Base-by-base conservation (phyloP, 495 filamentous ascomycete genomes). In the Aspergillus nidulans region DNA sequence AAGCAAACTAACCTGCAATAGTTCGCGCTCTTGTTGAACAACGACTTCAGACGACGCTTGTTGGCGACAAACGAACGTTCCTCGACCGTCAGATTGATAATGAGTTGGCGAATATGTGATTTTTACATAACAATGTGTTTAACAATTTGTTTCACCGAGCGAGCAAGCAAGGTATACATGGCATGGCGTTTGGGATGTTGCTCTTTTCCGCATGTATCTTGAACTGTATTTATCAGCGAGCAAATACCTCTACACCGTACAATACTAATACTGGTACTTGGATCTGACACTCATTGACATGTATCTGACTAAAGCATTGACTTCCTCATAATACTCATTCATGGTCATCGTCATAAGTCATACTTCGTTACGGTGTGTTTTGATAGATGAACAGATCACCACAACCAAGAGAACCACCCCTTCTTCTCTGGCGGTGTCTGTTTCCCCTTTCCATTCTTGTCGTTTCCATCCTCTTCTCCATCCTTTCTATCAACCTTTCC, bases 91-190 rank as follows among this genome's bases (percentile, higher is more conserved):
- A 89, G 74, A 97, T 98, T 72, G 94, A 98, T 71, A 81, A 82
- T 49, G 92, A 97, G 73, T 76, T 98, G 60, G 91, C 92, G 47
- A 95, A 89, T 71, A 96, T 97, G 92, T 95, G 55, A 52, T 92
- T 95, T 34, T 23, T 12, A 21, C 23, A 13, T 16, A 5, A 20
- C 13, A 36, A 10, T 34, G 8, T 34, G 30, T 34, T 2, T 10
- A 34, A 34, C 9, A 10, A 34, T 34, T 6, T 6, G 15, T 34
- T 34, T 34, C 30, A 23, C n/a, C 44, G 30, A 18, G 25, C 44
- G 16, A 28, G 21, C 23, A 26, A 28, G 21, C 42, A 15, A 16
- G 42, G 42, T 24, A 28, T 45, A 45, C 46, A 39, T 49, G 19
- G 36, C 28, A 21, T 16, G 32, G 32, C 47, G 32, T 39, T 49